Percentiles rank a stretch among this genome's conserved stretches.
phyloP scores from a whole-genome alignment of 192 early-diverging fungal species.

The Coemansia sp. region DNA sequence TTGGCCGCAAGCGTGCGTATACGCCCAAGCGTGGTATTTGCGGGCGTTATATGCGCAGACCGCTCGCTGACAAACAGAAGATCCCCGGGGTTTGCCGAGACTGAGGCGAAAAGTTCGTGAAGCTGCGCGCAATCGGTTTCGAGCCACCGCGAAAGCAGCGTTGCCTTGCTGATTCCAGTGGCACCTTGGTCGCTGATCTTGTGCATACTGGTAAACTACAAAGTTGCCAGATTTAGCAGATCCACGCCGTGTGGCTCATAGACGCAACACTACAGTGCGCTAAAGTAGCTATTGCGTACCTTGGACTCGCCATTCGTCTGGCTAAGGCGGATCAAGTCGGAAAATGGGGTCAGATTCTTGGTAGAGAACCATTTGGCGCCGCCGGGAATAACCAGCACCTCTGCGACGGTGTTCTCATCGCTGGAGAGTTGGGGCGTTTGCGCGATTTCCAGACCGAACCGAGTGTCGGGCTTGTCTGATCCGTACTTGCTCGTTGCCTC shows the following conservation, averaged over 20 bases:
- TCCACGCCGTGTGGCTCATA: no score
- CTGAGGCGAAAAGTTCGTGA: neutral
- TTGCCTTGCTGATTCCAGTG: slow-evolving; percentile 23
- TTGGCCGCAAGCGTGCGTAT: slow-evolving; percentile 54
- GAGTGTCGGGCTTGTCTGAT: slow-evolving; percentile 86
- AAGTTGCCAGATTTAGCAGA: neutral
- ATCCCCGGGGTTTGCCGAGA: slow-evolving; percentile 30
- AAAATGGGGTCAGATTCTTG: slow-evolving; percentile 27
- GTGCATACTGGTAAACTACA: slow-evolving; percentile 39
- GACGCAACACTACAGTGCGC: no score
- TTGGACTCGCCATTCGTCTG: slow-evolving; percentile 39
- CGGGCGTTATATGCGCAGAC: slow-evolving; percentile 30
- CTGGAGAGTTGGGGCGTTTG: slow-evolving; percentile 15
- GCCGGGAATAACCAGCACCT: slow-evolving; percentile 29
- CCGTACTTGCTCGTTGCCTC: slow-evolving; percentile 82
- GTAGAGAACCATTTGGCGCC: slow-evolving; percentile 22
- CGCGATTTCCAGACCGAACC: slow-evolving; percentile 67
- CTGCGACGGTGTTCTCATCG: slow-evolving; percentile 19
- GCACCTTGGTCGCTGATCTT: slow-evolving; percentile 21
- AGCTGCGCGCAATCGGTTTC: neutral
- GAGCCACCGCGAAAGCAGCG: slow-evolving; percentile 36
- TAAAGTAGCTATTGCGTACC: slow-evolving; percentile 12
- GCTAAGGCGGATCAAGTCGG: slow-evolving; percentile 20
- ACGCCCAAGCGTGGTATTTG: slow-evolving; percentile 60
- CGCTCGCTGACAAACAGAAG: slow-evolving; percentile 46